Evolutionary conservation across 345 rosid genomes (phyloP).

Genomic region (Pistacia vera): DNA sequence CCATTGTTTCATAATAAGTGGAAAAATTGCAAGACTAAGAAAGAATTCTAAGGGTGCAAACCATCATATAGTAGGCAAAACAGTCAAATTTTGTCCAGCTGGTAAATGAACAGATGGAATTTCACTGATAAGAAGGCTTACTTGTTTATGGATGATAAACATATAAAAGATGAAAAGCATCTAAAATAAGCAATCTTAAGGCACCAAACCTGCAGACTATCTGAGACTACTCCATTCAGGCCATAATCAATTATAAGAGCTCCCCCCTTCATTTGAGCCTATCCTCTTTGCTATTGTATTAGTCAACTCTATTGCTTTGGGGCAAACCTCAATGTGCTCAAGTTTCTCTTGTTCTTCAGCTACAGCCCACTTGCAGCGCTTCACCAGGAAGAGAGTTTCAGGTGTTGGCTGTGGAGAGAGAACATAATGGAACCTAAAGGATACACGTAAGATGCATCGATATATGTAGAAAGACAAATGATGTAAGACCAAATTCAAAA

Average conservation of each 20-base stretch:
- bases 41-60: no score
- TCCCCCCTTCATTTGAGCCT: conserved; percentile 81
- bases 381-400: conserved; percentile 55
- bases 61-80: neutral
- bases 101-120: neutral
- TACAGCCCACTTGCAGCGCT: conserved; percentile 51
- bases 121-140: neutral
- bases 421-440: conserved; percentile 79
- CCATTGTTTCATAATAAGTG: no score
- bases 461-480: neutral
- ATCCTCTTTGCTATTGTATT: conserved; percentile 72
- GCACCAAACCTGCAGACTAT: no score
- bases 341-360: conserved; percentile 67
- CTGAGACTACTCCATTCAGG: no score
- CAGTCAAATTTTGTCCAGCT: neutral
- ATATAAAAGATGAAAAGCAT: neutral
- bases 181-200: no score
- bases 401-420: conserved; percentile 91
- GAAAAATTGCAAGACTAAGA: no score
- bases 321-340: conserved; percentile 81
- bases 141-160: neutral
- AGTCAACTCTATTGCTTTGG: conserved; percentile 83
- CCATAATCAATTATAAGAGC: no score
- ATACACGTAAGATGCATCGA: neutral
- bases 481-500: conserved; percentile 7